Base-by-base conservation (phyloP, 1,284 basidiomycete species). In the Spongiforma sp. region DNA sequence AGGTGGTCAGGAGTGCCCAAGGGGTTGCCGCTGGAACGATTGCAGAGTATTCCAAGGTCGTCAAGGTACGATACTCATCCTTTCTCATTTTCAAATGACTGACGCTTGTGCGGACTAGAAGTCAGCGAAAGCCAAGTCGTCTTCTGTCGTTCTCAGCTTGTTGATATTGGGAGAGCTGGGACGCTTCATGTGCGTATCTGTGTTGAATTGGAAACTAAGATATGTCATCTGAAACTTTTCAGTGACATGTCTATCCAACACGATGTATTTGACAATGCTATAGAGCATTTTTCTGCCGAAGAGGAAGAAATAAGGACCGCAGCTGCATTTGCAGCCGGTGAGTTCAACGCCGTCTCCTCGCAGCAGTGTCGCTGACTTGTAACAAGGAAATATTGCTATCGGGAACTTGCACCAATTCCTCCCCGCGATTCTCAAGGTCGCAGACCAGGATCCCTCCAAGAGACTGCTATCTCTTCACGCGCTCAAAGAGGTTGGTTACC, bases 91-190 rank as follows among this genome's bases (percentile, higher is more conserved):
- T 26, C 19, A 5, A 30, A 6, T 32, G 57, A 46, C 11, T 17
- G 65, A 70, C 57, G 60, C 33, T 50, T 63, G 46, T 53, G 62
- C 60, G 36, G 36, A 53, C 59, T 65, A 90, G 86, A 82, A 87
- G 67, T 79, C 82, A 1, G 84, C 89, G 7, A 94, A 93, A 74
- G 85, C 89, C 10, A 87, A 87, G 65, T 77, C 90, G 28, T 82
- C 87, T 0, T 82, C 89, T 48, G 82, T 92, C 24, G 89, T 94
- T 53, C 84, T 98, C n/a, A 93, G 93, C 65, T 83, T 98, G 54
- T 81, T 97, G 21, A 91, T 94, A 48, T 82, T 98, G 57, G 96
- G 96, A 60, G 96, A 98, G 77, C 84, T 98, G 41, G 96, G 96
- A 33, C 89, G 95, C 36, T 89, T 89, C 71, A 89, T 93, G 94